Base-by-base conservation (phyloP, 1,139 yeast species). In the Lodderomyces margitis region DNA sequence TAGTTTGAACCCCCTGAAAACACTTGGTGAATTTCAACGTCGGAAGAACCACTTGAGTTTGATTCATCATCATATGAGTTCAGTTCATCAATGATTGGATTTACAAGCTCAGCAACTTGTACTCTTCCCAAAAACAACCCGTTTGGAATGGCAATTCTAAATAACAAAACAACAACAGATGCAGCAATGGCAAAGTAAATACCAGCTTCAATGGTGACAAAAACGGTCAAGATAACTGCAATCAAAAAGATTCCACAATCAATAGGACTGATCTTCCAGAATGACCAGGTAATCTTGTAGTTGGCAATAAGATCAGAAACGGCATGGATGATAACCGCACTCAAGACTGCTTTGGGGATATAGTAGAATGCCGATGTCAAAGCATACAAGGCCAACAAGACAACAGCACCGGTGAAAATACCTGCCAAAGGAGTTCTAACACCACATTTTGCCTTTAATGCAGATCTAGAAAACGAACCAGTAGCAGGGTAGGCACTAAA, bases 401-500 rank as follows among this genome's bases (percentile, higher is more conserved):
- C 97, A 61, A 91, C 91, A 30, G 78, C 80, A 58, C 97, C 98
- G 21, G 96, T 88, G 66, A 81, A 86, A 42, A 88, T 75, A 66
- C 97, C 96, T 40, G 96, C 95, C 48, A 89, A 70, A 24, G 98
- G 98, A 31, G 98, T 91, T 58, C 91, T 79, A 36, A 91, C 98
- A 58, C 96, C 96, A 75, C 96, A 89, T 66, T 89, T 91, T 43
- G 95, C 86, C 66, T 91, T 89, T 56, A 91, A 75, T 10, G 97
- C 97, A 37, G 96, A 85, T 70, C 97, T 82, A 16, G 96, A 87
- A 64, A 91, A 91, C 1, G 97, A 91, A 41, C 98, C 97, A 9
- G 98, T 91, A 9, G 96, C 91, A 12, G 98, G 98, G 61, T 91
- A 91, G 8, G 97, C 96, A 56, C 80, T 75, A 74, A 91, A 91